These are phyloP conservation scores for Xylaria sp. DNA, from an alignment of 2,329 filamentous ascomycete species.

Conservation along the genomic window DNA sequence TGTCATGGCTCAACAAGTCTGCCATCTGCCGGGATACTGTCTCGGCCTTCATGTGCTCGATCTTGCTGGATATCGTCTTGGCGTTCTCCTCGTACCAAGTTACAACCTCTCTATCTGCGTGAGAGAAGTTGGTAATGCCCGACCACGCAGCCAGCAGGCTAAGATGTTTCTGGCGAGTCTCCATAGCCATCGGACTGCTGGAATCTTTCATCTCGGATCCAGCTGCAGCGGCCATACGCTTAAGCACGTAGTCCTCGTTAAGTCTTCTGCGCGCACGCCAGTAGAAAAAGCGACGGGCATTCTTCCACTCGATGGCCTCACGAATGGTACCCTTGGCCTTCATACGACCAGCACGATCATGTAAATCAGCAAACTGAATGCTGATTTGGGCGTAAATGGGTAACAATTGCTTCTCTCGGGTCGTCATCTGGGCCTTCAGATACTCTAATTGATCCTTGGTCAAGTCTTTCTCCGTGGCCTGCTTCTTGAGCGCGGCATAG, in stretches of 20 bases:
- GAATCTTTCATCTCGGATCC: constrained; percentile 51
- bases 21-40: constrained; percentile 63
- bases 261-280: constrained; percentile 97
- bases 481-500: constrained; percentile 86
- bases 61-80: constrained; percentile 82
- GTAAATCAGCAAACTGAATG: constrained; percentile 96
- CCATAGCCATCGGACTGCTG: constrained; percentile 51
- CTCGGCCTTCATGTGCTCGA: constrained; percentile 85
- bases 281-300: constrained; percentile 98
- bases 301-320: constrained; percentile 82
- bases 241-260: constrained; percentile 97
- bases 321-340: constrained; percentile 96
- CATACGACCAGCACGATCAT: constrained; percentile 97
- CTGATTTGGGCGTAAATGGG: constrained; percentile 95
- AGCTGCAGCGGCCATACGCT: constrained; percentile 74
- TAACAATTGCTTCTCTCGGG: constrained; percentile 87
- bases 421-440: constrained; percentile 85
- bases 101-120: constrained; percentile 84
- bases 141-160: constrained; percentile 86
- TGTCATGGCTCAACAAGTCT: constrained; percentile 58
- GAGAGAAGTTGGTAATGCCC: constrained; percentile 78
- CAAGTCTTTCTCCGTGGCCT: constrained; percentile 74
- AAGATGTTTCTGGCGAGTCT: constrained; percentile 74
- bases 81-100: constrained; percentile 97
- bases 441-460: constrained; percentile 78